Evolutionary conservation across 2,329 filamentous ascomycete species (phyloP).

Genomic region (Colletotrichum chrysophilum): DNA sequence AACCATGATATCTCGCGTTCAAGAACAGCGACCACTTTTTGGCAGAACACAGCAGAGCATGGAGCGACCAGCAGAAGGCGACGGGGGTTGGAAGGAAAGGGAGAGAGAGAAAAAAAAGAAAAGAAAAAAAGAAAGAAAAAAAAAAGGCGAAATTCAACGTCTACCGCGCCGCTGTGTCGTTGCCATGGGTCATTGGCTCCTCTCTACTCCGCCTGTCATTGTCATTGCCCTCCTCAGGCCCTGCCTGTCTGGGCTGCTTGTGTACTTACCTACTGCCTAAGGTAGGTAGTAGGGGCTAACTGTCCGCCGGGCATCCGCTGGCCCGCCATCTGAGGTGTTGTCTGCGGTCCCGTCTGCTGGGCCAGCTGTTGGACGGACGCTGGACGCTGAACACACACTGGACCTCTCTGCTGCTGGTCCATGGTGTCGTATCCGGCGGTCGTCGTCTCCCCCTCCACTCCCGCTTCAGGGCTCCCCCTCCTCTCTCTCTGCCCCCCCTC

Average conservation of each 20-base stretch:
- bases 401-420: neutral
- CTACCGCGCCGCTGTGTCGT: neutral
- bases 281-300: neutral
- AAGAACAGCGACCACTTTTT: neutral
- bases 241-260: neutral
- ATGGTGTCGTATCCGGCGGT: neutral
- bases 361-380: neutral
- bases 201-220: neutral
- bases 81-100: neutral
- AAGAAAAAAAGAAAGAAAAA: neutral
- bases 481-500: neutral
- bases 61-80: neutral
- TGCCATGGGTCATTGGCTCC: neutral
- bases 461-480: neutral
- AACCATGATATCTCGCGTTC: neutral
- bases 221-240: neutral
- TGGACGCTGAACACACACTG: neutral
- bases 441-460: conserved; percentile 6
- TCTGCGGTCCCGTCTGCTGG: neutral
- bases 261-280: neutral
- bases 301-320: neutral
- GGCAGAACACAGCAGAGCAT: too few relatives aligned
- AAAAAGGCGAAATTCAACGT: neutral
- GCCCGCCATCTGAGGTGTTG: neutral
- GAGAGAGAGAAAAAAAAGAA: too few relatives aligned